Conservation (phyloP, 73 alveolate genomes). For the Stentor coeruleus region DNA sequence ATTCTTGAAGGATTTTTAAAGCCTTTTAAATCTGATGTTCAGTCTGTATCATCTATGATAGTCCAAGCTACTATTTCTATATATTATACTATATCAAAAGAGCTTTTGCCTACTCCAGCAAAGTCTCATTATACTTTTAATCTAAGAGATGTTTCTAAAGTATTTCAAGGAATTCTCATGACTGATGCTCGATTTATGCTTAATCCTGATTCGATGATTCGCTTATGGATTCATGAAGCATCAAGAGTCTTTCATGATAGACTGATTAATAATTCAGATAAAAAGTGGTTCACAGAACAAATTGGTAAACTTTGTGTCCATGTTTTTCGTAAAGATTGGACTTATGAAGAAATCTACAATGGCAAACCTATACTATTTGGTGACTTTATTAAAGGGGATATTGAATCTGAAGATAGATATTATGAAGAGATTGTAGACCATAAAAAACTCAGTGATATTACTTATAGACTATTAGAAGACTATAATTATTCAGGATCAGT, state of each 20-base stretch:
- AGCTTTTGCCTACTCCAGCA: conserved; percentile 90
- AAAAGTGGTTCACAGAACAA: conserved; percentile 83
- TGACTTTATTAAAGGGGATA: conserved; percentile 92
- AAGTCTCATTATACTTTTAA: conserved; percentile 97
- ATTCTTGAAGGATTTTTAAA: not conserved
- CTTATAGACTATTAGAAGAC: conserved; percentile 63
- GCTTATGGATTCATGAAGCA: conserved; percentile 99
- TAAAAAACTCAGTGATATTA: conserved; percentile 45
- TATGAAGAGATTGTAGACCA: conserved; percentile 94
- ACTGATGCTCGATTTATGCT: conserved; percentile 38
- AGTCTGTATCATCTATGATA: conserved; percentile 36
- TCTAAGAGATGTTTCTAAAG: conserved; percentile 97
- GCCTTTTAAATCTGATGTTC: conserved; percentile 38
- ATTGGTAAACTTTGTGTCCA: conserved; percentile 53
- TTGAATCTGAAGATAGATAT: conserved; percentile 77
- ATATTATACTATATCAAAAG: conserved; percentile 31
- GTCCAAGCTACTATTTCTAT: conserved; percentile 45
- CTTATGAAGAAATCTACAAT: conserved; percentile 83
- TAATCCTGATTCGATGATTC: conserved; percentile 58
- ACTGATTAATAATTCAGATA: conserved; percentile 92
- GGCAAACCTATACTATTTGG: conserved; percentile 87
- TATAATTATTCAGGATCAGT: conserved; percentile 89
- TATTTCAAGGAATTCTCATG: conserved; percentile 71
- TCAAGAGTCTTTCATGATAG: conserved; percentile 99
- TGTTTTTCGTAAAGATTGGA: conserved; percentile 76